A percentile compares a stretch with the other conserved stretches of the same genome.
These are phyloP conservation scores for Thalassiosira hispida DNA, from an alignment of 352 stramenopile species.

Conservation along the genomic window DNA sequence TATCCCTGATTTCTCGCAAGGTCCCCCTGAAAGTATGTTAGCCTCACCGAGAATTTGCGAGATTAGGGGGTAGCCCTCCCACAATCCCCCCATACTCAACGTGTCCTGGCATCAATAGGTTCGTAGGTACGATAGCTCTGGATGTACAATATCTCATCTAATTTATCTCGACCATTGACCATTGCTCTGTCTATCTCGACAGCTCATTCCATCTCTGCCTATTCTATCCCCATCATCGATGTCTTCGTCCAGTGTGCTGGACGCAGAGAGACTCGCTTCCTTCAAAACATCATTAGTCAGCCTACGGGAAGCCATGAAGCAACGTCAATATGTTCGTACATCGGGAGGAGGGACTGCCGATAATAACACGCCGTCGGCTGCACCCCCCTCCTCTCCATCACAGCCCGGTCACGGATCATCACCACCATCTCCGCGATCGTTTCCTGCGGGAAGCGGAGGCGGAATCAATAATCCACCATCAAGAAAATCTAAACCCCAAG, in stretches of 20 bases:
- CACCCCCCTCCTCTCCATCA: background rate
- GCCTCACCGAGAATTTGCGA: too few species aligned
- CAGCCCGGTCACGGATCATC: background rate
- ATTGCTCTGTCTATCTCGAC: too few species aligned
- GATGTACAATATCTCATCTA: too few species aligned
- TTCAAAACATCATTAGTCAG: constrained; percentile 30
- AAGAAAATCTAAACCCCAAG: too few species aligned
- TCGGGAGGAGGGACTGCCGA: background rate
- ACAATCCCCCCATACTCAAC: too few species aligned
- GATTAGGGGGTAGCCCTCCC: too few species aligned
- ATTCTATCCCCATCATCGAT: too few species aligned
- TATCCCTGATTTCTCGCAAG: too few species aligned
- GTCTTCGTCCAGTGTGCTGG: constrained; percentile 5
- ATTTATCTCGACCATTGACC: too few species aligned
- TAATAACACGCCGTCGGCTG: background rate
- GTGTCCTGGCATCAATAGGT: too few species aligned
- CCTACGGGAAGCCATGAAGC: constrained; percentile 25
- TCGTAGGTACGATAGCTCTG: too few species aligned
- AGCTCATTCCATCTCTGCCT: constrained; percentile 1
- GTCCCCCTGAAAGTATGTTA: too few species aligned
- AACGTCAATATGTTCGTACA: constrained; percentile 31
- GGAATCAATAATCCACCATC: background rate
- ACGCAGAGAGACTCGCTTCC: constrained; percentile 21
- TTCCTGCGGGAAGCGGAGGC: background rate
- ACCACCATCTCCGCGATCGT: background rate